Evolutionary conservation across 495 filamentous ascomycete genomes (phyloP), one percentile per base, ranked within the genome.

Genomic region (Aspergillus incahuasiensis): DNA sequence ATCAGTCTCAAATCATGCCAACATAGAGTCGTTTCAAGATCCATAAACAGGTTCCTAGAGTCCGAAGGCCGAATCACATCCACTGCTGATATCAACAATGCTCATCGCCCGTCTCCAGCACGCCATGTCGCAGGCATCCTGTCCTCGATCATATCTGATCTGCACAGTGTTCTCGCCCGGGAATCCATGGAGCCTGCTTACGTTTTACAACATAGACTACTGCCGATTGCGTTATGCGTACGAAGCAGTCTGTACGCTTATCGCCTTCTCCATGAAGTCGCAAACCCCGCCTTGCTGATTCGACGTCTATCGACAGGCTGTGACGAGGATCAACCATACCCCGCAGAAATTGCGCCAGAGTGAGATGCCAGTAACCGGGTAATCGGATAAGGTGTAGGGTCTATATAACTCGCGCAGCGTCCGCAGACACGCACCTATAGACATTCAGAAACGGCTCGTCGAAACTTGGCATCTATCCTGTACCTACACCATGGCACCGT

Each of bases 401-500:
- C 28, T 66, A 66, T 66, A 66, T 66, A 55, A 50, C 16, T 4
- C 46, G 43, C n/a, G 24, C 18, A 45, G 16, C 20, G 25, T 50
- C 52, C 41, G 20, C 28, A 18, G 1, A 18, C 9, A 28, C 8
- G 15, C 19, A n/a, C 42, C 6, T 34, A 4, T 8, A 21, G 28
- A 30, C 18, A 48, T 18, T 32, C 16, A 39, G 35, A 51, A 30
- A 4, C 34, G 35, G 38, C 28, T 32, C 8, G 19, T 34, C 7
- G 6, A 42, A 22, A 28, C 22, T 19, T 20, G n/a, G 3, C 30
- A 28, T 15, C 32, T 44, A n/a, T n/a, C 8, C n/a, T 28, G 13
- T 8, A 12, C 13, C 25, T 9, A 52, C 52, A 74, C 45, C 21
- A 84, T 84, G 82, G 80, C 82, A 50, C 81, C 82, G 20, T 75